Base-by-base conservation (phyloP, 2,329 filamentous ascomycete genomes). In the Sarocladium brachiariae region DNA sequence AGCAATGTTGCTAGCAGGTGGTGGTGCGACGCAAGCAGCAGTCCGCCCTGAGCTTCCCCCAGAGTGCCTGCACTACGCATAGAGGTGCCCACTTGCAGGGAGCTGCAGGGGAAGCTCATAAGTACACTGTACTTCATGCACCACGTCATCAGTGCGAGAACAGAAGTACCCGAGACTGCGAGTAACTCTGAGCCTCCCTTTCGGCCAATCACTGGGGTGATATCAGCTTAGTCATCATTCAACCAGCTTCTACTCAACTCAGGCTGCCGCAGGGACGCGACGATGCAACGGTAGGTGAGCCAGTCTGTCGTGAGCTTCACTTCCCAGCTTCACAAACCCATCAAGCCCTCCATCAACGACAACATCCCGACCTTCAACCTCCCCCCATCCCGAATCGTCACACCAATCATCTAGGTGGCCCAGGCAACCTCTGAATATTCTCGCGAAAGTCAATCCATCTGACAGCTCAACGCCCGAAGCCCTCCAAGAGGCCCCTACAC, bases 261-360 rank as follows among this genome's bases (percentile, higher is more conserved):
- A 68, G 65, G 65, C 65, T 68, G 55, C 65, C 61, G 62, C 57
- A 57, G 61, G 62, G 65, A 64, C 64, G 64, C 63, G 62, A 65
- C 56, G 58, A 54, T 56, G 55, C 54, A 57, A 53, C 50, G 27
- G 13, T 7, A 31, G 27, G 25, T 25, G 19, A 47, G 8, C 35
- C 6, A 16, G 16, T 21, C 43, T 19, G 27, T 43, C 39, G 39
- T 33, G 43, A 47, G 43, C 43, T 47, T 47, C 43, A 33, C 33
- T 47, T 14, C n/a, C 53, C 54, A 51, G 31, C 52, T 54, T 48
- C 48, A 37, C 45, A 24, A 23, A 8, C 21, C n/a, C 51, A 37
- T 35, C 34, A 16, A 37, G 35, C 21, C 13, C 53, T 50, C 37
- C 46, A 54, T 25, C 50, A 50, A 33, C 39, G 16, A 25, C 43